Percentiles rank a stretch among this genome's conserved stretches.
Conservation (phyloP, 345 rosid species). For the Citrus glauca region DNA sequence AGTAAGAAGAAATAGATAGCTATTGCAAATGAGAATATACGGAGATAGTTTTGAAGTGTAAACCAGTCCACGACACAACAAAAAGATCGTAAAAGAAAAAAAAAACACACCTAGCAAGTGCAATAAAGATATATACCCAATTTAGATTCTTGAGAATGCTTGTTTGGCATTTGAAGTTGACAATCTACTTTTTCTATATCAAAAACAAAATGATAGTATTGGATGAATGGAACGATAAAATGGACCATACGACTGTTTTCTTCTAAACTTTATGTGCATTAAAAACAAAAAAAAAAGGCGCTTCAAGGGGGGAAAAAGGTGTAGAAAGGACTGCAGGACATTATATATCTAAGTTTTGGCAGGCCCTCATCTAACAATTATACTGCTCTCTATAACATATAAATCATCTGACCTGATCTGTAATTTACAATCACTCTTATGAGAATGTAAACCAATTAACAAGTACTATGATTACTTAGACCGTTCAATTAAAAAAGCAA, state of each 20-base stretch:
- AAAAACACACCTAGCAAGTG: not conserved
- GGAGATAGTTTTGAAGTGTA: not conserved
- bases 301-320: too few species aligned
- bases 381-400: not conserved
- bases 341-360: not conserved
- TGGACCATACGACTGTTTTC: not conserved
- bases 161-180: not conserved
- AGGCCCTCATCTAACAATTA: not conserved
- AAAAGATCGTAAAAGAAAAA: not conserved
- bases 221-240: not conserved
- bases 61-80: not conserved
- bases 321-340: not conserved
- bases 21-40: not conserved
- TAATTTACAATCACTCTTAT: not conserved
- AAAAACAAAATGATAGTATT: not conserved
- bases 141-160: not conserved
- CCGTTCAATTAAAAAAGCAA: not conserved
- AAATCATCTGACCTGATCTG: not conserved
- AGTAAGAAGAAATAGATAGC: not conserved
- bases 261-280: not conserved
- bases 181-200: not conserved
- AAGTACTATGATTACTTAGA: not conserved
- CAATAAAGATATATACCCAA: not conserved
- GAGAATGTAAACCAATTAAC: not conserved
- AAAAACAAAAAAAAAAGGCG: not conserved